Conservation (phyloP, 306 rosid genomes). For the Phaseolus lunatus region DNA sequence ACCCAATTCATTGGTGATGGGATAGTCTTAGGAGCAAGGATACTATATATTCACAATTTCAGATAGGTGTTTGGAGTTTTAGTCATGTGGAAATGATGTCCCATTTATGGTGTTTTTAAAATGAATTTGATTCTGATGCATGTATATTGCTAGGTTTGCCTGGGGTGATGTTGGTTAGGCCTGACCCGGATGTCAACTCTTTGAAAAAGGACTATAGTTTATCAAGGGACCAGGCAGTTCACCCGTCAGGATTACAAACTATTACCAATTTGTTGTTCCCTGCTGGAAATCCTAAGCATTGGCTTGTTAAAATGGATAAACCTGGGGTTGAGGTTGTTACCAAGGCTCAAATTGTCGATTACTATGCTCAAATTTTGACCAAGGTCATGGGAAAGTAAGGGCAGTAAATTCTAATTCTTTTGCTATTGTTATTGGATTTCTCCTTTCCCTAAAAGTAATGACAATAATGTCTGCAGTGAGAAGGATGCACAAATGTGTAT, state of each 20-base stretch:
- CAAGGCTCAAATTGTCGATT: constrained; percentile 92
- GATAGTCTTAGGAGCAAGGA: constrained; percentile 6
- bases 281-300: constrained; percentile 67
- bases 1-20: constrained; percentile 29
- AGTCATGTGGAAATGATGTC: constrained; percentile 20
- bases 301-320: constrained; percentile 85
- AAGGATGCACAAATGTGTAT: constrained; percentile 93
- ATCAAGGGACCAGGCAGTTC: constrained; percentile 42
- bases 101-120: not conserved
- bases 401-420: not conserved
- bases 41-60: constrained; percentile 3
- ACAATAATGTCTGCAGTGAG: constrained; percentile 60
- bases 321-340: constrained; percentile 83
- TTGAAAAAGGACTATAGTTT: constrained; percentile 60
- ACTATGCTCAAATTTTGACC: constrained; percentile 74
- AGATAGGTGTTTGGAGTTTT: constrained; percentile 10
- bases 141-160: constrained; percentile 65
- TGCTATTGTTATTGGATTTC: constrained; percentile 22
- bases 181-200: constrained; percentile 64
- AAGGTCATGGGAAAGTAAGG: constrained; percentile 87
- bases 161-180: constrained; percentile 62
- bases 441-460: constrained; percentile 36
- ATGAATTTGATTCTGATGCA: constrained; percentile 23
- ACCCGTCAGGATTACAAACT: constrained; percentile 36
- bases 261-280: constrained; percentile 63